Evolutionary conservation across 164 flowering plant species (phyloP).

Genomic region (Vitis vinifera): DNA sequence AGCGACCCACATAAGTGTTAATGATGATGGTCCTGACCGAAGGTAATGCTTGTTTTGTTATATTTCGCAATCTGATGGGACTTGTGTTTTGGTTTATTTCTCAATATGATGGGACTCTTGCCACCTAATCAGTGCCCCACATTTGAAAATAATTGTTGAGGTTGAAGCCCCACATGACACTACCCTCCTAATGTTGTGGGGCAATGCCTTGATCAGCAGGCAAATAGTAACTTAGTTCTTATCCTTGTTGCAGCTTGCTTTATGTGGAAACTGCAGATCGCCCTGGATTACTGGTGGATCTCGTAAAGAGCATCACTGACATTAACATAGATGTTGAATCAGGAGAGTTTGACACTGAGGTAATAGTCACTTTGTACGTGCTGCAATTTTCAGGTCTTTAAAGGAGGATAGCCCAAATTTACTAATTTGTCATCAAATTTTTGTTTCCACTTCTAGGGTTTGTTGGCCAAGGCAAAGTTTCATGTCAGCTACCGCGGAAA

Average conservation of each 20-base stretch:
- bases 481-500: slow-evolving; percentile 89
- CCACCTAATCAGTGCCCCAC: background rate
- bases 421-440: background rate
- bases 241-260: slow-evolving; percentile 60
- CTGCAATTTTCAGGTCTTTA: too few relatives aligned
- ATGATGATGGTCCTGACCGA: slow-evolving; percentile 81
- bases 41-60: slow-evolving; percentile 49
- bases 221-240: background rate
- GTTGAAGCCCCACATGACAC: background rate
- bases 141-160: background rate
- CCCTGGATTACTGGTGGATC: slow-evolving; percentile 94
- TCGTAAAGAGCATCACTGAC: slow-evolving; percentile 83
- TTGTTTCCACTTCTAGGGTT: slow-evolving; percentile 49
- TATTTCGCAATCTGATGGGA: slow-evolving; percentile 3
- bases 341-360: slow-evolving; percentile 99
- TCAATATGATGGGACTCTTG: background rate
- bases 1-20: slow-evolving; percentile 72
- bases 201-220: too few relatives aligned
- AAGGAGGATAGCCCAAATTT: background rate
- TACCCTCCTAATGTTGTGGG: background rate
- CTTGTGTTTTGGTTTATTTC: background rate
- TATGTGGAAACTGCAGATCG: slow-evolving; percentile 87
- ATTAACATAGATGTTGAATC: slow-evolving; percentile 75
- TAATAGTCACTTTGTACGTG: slow-evolving; percentile 11
- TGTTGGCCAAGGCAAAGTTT: slow-evolving; percentile 94